A percentile compares a stretch with the other conserved stretches of the same genome.
These are phyloP conservation scores for Penicillium ucsense DNA, from an alignment of 495 filamentous ascomycete genomes.

Conservation along the genomic window DNA sequence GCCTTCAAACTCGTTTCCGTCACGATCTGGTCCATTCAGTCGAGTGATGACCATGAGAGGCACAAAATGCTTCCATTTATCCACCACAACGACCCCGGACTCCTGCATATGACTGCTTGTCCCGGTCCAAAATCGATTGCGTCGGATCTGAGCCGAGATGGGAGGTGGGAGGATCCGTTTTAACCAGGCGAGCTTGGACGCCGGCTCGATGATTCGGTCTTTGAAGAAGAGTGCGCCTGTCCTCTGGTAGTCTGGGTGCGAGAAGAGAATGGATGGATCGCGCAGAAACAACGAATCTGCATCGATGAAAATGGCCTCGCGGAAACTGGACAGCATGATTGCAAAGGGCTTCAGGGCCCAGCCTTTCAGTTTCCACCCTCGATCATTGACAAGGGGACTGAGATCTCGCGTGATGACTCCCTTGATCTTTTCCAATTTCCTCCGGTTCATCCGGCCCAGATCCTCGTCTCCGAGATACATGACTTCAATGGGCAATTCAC, in stretches of 20 bases:
- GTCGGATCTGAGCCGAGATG: constrained; percentile 7
- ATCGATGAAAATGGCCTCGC: constrained; percentile 42
- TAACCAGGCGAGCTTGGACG: constrained; percentile 12
- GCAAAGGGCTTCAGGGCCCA: constrained; percentile 33
- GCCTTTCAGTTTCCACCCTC: constrained; percentile 13
- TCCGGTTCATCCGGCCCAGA: constrained; percentile 14
- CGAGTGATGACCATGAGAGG: constrained; percentile 16
- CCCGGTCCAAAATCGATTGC: constrained; percentile 15
- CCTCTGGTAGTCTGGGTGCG: constrained; percentile 12
- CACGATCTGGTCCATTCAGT: constrained; percentile 22
- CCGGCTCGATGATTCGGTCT: constrained; percentile 22
- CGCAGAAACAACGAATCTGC: constrained; percentile 34
- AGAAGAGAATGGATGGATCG: constrained; percentile 33
- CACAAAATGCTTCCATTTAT: constrained; percentile 19
- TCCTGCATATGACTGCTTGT: constrained; percentile 22
- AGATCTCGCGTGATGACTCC: constrained; percentile 15
- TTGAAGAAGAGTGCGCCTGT: constrained; percentile 32
- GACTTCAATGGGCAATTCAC: constrained; percentile 26
- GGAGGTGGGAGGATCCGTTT: constrained; percentile 11
- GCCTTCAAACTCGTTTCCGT: constrained; percentile 7
- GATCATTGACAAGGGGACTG: constrained; percentile 12
- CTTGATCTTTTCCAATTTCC: constrained; percentile 5
- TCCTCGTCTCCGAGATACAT: constrained; percentile 29
- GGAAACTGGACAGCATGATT: constrained; percentile 39
- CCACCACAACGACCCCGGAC: constrained; percentile 20